Evolutionary conservation across 2,329 filamentous ascomycete genomes (phyloP).

Genomic region (Aspergillus caelatus): DNA sequence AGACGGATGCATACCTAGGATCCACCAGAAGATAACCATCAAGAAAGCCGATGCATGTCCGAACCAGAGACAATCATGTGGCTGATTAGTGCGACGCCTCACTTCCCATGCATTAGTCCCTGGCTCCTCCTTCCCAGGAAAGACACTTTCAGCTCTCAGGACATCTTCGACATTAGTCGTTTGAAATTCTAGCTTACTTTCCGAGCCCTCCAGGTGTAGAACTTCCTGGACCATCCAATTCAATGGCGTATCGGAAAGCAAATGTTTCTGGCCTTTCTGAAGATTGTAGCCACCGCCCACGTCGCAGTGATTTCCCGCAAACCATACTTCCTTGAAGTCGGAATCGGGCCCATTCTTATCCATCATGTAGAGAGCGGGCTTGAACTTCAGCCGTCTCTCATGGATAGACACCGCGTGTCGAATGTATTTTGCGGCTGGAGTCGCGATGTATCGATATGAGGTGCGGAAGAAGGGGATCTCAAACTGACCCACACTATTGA

Average conservation of each 20-base stretch:
- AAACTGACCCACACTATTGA: conserved; percentile 49
- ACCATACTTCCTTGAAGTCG: conserved; percentile 58
- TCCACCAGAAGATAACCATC: conserved; percentile 38
- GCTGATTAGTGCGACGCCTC: conserved; percentile 23
- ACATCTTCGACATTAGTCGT: conserved; percentile 18
- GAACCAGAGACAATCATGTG: conserved; percentile 39
- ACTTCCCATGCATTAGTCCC: conserved; percentile 14
- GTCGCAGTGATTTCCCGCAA: conserved; percentile 58
- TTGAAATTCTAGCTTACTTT: conserved; percentile 27
- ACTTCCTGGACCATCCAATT: conserved; percentile 59
- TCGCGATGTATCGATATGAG: conserved; percentile 37
- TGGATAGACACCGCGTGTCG: conserved; percentile 59
- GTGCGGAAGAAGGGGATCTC: conserved; percentile 32
- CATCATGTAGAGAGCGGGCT: conserved; percentile 49
- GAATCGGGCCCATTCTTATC: conserved; percentile 34
- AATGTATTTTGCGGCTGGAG: conserved; percentile 50
- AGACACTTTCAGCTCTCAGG: conserved; percentile 12
- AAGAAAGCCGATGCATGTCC: conserved; percentile 30
- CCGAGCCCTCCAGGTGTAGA: conserved; percentile 22
- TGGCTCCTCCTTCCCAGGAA: conserved; percentile 18
- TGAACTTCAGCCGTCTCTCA: conserved; percentile 60
- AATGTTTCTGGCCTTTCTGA: conserved; percentile 28
- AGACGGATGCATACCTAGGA: conserved; percentile 27
- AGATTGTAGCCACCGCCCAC: conserved; percentile 58
- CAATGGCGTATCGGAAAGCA: conserved; percentile 54